These are phyloP conservation scores for Coniophora puteana DNA, from an alignment of 1,284 basidiomycete species.

Conservation along the genomic window DNA sequence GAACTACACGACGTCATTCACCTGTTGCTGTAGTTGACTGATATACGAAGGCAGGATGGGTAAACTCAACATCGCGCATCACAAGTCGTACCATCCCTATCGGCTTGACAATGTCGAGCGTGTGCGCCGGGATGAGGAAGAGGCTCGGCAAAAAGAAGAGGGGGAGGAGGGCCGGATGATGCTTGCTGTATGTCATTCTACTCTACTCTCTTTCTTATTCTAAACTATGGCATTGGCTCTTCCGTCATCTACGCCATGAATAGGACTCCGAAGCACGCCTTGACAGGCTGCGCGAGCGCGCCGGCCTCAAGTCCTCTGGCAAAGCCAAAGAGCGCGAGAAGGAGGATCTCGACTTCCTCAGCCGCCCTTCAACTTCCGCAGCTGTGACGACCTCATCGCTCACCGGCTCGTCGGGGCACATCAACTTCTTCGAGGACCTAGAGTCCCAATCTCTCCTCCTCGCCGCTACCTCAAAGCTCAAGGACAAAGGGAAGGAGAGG, in stretches of 20 bases:
- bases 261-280: constrained; percentile 83
- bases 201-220: constrained; percentile 34
- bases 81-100: constrained; percentile 89
- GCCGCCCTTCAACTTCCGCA: too few species aligned
- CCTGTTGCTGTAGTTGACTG: too few species aligned
- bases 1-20: too few species aligned
- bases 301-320: constrained; percentile 35
- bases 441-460: constrained; percentile 24
- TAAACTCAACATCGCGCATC: constrained; percentile 82
- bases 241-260: too few species aligned
- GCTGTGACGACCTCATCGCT: too few species aligned
- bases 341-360: constrained; percentile 36
- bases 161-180: constrained; percentile 67
- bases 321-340: constrained; percentile 38
- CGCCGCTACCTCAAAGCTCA: constrained; percentile 3
- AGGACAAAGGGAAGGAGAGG: constrained; percentile 35
- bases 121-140: constrained; percentile 77
- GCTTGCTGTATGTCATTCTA: too few species aligned
- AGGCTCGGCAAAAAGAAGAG: constrained; percentile 61
- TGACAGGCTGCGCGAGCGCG: constrained; percentile 56
- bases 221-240: constrained; percentile 6
- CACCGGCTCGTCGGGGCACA: constrained; percentile 46
- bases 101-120: constrained; percentile 79
- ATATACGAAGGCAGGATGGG: constrained; percentile 46
- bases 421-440: constrained; percentile 76